Conservation (phyloP, 306 rosid genomes). For the Vachellia collinsii region DNA sequence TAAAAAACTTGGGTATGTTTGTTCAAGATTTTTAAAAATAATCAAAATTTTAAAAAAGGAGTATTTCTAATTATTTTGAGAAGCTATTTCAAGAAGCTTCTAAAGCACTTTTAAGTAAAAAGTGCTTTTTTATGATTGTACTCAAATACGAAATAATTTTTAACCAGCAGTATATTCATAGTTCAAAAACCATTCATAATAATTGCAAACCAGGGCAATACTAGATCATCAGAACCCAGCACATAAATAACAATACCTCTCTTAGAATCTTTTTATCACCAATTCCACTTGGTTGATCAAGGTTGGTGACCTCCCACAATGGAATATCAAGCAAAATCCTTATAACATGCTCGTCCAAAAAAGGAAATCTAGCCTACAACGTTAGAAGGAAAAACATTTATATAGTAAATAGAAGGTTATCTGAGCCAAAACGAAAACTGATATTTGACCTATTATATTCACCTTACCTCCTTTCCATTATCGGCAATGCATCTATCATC, state of each 20-base stretch:
- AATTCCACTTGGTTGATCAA: conserved; percentile 81
- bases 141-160: background rate
- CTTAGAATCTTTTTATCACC: conserved; percentile 95
- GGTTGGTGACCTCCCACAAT: conserved; percentile 89
- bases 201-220: conserved; percentile 14
- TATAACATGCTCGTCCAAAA: conserved; percentile 94
- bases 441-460: conserved; percentile 23
- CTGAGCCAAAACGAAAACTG: conserved; percentile 16
- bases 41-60: background rate
- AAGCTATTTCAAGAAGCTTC: background rate
- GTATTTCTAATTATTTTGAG: background rate
- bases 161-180: background rate
- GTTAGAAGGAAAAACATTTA: conserved; percentile 6
- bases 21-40: too few relatives aligned
- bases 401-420: conserved; percentile 14
- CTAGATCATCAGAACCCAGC: conserved; percentile 20
- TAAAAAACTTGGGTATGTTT: background rate
- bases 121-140: background rate
- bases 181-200: background rate
- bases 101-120: background rate
- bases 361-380: conserved; percentile 90
- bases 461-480: conserved; percentile 86
- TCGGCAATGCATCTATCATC: conserved; percentile 97
- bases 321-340: conserved; percentile 68
- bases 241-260: conserved; percentile 59